A percentile compares a stretch with the other conserved stretches of the same genome.
Conservation (phyloP, 106 monocot genomes). For the Dendrobium officinale region DNA sequence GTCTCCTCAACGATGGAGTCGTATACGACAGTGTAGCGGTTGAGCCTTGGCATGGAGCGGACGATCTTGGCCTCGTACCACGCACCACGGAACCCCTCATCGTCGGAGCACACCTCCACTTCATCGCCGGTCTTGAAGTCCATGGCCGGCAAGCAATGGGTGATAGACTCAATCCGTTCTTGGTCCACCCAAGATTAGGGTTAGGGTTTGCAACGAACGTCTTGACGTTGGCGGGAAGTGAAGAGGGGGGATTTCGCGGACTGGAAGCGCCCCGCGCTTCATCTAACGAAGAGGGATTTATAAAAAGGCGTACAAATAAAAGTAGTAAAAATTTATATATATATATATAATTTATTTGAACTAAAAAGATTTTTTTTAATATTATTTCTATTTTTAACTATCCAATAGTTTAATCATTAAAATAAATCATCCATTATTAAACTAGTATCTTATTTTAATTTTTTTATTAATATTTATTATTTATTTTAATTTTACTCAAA, state of each 20-base stretch:
- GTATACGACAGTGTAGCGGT: slow-evolving; percentile 32
- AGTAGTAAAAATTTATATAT: no score
- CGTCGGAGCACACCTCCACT: slow-evolving; percentile 45
- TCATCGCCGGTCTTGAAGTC: slow-evolving; percentile 21
- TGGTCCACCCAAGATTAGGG: not conserved
- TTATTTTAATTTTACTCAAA: no score
- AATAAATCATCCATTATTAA: no score
- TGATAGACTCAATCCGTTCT: not conserved
- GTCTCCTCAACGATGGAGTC: slow-evolving; percentile 21
- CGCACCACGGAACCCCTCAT: slow-evolving; percentile 35
- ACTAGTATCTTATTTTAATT: no score
- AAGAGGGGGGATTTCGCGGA: not conserved
- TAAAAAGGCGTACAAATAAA: no score
- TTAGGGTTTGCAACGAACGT: not conserved
- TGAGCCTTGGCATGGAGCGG: slow-evolving; percentile 9
- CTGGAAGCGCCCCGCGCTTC: no score
- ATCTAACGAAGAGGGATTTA: no score
- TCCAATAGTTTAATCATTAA: no score
- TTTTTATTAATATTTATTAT: no score
- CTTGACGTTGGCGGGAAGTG: not conserved
- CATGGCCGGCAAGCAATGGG: not conserved
- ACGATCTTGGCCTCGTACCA: slow-evolving; percentile 41
- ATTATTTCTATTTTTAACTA: no score
- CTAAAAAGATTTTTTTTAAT: no score
- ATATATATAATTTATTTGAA: no score